Percentiles rank a stretch among this genome's conserved stretches.
Conservation (phyloP, 2,329 filamentous ascomycete species). For the Ascochyta koolunga region DNA sequence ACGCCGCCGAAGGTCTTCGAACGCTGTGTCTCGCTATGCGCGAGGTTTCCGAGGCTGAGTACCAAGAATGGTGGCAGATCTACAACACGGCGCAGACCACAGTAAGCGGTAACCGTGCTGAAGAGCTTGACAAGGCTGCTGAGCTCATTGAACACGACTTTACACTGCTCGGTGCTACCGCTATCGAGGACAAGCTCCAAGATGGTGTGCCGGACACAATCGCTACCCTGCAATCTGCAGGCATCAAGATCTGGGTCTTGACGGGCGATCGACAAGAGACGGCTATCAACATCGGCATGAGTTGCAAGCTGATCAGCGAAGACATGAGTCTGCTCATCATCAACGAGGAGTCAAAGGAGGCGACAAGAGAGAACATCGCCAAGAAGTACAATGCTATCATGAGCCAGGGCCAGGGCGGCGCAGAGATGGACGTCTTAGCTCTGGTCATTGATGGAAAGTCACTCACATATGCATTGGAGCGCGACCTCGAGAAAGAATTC, state of each 20-base stretch:
- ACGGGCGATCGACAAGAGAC: constrained; percentile 98
- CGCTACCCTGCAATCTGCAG: constrained; percentile 92
- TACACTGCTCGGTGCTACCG: constrained; percentile 88
- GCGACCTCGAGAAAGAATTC: constrained; percentile 91
- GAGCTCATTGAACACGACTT: constrained; percentile 95
- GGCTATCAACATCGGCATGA: constrained; percentile 99
- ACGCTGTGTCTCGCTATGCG: constrained; percentile 95
- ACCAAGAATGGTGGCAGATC: constrained; percentile 81
- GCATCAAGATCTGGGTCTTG: constrained; percentile 98
- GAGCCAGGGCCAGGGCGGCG: constrained; percentile 76
- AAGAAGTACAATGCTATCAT: constrained; percentile 93
- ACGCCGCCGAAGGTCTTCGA: constrained; percentile 92
- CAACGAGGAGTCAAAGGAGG: constrained; percentile 82
- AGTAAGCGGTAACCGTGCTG: constrained; percentile 87
- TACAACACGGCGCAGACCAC: constrained; percentile 90
- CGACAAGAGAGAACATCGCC: constrained; percentile 84
- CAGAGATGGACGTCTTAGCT: constrained; percentile 85
- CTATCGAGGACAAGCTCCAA: constrained; percentile 95
- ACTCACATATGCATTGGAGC: constrained; percentile 89
- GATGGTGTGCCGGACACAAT: constrained; percentile 98
- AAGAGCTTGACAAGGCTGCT: constrained; percentile 95
- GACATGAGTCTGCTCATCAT: constrained; percentile 98
- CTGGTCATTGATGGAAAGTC: constrained; percentile 96
- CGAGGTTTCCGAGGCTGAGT: constrained; percentile 89
- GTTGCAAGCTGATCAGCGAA: constrained; percentile 96